A percentile compares a stretch with the other conserved stretches of the same genome.
Conservation (phyloP, 1,284 basidiomycete genomes). For the Ceratobasidium papillatum region DNA sequence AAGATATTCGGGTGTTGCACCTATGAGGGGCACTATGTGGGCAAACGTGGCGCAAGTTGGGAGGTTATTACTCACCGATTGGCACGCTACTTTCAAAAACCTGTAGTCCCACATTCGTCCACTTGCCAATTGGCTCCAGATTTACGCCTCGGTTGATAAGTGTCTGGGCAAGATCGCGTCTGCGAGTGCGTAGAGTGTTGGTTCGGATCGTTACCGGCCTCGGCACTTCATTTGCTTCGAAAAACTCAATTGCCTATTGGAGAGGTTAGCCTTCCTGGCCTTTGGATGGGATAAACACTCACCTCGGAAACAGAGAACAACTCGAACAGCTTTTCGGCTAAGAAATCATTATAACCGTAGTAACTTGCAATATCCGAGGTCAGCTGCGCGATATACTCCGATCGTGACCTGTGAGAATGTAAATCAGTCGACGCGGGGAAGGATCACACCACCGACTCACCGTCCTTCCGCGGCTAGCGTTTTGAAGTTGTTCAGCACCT, state of each 20-base stretch:
- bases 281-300: slow-evolving; percentile 44
- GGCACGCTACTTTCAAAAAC: slow-evolving; percentile 97
- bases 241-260: slow-evolving; percentile 91
- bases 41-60: slow-evolving; percentile 4
- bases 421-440: slow-evolving; percentile 42
- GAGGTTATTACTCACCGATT: slow-evolving; percentile 64
- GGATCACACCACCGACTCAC: slow-evolving; percentile 57
- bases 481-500: slow-evolving; percentile 80
- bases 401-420: slow-evolving; percentile 67
- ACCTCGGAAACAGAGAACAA: slow-evolving; percentile 94
- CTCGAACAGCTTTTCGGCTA: slow-evolving; percentile 93
- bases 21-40: slow-evolving; percentile 50
- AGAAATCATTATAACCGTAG: slow-evolving; percentile 97
- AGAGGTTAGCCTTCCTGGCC: slow-evolving; percentile 40
- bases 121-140: slow-evolving; percentile 97
- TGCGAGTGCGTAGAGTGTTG: slow-evolving; percentile 93
- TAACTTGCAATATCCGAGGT: slow-evolving; percentile 90
- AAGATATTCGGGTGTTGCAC: slow-evolving; percentile 97
- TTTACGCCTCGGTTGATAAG: slow-evolving; percentile 97
- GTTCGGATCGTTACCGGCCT: slow-evolving; percentile 98
- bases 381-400: slow-evolving; percentile 91
- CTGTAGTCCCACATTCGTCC: slow-evolving; percentile 98
- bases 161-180: slow-evolving; percentile 93
- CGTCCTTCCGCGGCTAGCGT: slow-evolving; percentile 72
- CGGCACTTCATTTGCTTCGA: slow-evolving; percentile 96